Conservation (phyloP, 1,284 basidiomycete species). For the Prillingera fragicola region DNA sequence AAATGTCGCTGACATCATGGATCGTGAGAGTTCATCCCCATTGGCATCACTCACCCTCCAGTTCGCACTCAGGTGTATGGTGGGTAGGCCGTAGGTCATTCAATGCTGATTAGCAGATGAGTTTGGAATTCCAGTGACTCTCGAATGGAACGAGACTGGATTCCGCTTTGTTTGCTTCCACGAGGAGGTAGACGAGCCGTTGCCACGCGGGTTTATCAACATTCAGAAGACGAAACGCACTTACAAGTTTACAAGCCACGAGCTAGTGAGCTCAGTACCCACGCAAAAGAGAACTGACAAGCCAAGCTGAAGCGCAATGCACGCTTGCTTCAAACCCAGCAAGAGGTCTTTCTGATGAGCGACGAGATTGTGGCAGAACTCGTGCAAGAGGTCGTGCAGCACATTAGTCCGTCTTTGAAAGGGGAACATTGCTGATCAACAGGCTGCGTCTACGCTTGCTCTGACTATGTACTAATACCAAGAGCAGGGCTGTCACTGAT, state of each 20-base stretch:
- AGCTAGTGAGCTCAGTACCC: slow-evolving; percentile 56
- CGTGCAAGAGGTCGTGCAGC: slow-evolving; percentile 58
- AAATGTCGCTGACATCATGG: slow-evolving; percentile 70
- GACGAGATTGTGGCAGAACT: slow-evolving; percentile 72
- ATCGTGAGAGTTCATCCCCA: slow-evolving; percentile 8
- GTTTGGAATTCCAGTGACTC: neutral
- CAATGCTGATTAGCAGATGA: slow-evolving; percentile 1
- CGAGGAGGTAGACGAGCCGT: slow-evolving; percentile 1
- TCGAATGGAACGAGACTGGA: slow-evolving; percentile 14
- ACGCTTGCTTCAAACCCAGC: slow-evolving; percentile 29
- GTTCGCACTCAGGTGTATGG: neutral
- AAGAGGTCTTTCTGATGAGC: slow-evolving; percentile 63
- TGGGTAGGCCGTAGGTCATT: neutral
- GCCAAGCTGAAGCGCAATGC: slow-evolving; percentile 31
- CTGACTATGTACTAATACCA: slow-evolving; percentile 56
- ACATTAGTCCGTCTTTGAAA: slow-evolving; percentile 51
- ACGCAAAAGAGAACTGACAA: neutral
- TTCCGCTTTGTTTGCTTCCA: slow-evolving; percentile 5
- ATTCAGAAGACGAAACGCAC: slow-evolving; percentile 15
- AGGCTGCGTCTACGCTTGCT: slow-evolving; percentile 72
- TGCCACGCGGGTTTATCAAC: slow-evolving; percentile 8
- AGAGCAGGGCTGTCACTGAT: neutral
- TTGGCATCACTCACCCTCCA: too few relatives aligned
- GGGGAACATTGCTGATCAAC: neutral
- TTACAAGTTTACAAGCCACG: slow-evolving; percentile 64